Base-by-base conservation (phyloP, 306 rosid genomes). In the Alnus rubra region DNA sequence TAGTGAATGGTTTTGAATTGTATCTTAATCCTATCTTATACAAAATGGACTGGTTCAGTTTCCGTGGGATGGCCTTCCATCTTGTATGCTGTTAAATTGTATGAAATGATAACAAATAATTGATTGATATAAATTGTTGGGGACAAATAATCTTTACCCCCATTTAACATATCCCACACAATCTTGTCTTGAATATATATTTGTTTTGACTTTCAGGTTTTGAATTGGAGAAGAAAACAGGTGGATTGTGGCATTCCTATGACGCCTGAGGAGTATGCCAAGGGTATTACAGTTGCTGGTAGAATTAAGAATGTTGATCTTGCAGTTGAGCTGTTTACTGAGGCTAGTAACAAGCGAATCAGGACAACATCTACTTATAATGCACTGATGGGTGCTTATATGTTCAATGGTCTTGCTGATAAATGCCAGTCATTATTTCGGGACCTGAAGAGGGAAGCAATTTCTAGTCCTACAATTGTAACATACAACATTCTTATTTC, bases 301-400 rank as follows among this genome's bases (percentile, higher is more conserved):
- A 82, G 85, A 87, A 67, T 58, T 50, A 84, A 69, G 80, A 76
- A 94, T 79, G 51, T 89, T 78, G 86, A 84, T 77, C 84, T 90
- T 67, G 91, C 97, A 9, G 35, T 71, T 55, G 84, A 74, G 83
- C 80, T 92, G 59, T 94, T 92, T 80, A 67, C 79, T 0, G 97
- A 90, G 81, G 93, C 98, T 73, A 67, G 80, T 45, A 75, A 18
- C 59, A 89, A 81, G 74, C 80, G 86, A 76, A 19, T 90, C 63
- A 84, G 75, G 82, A 78, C 87, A 47, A 89, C 91, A n/a, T 62
- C 85, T 52, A 87, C 81, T 23, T 94, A 89, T 84, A 94, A 94
- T 73, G 94, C 95, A 11, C 79, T 92, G 51, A 82, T 94, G 94
- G 65, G 92, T 79, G 97, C 88, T 82, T 92, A 68, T 71, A 85